Evolutionary conservation across 768 basidiomycete species (phyloP), one percentile per base, ranked within the genome.

Genomic region (Boletus speciosus): DNA sequence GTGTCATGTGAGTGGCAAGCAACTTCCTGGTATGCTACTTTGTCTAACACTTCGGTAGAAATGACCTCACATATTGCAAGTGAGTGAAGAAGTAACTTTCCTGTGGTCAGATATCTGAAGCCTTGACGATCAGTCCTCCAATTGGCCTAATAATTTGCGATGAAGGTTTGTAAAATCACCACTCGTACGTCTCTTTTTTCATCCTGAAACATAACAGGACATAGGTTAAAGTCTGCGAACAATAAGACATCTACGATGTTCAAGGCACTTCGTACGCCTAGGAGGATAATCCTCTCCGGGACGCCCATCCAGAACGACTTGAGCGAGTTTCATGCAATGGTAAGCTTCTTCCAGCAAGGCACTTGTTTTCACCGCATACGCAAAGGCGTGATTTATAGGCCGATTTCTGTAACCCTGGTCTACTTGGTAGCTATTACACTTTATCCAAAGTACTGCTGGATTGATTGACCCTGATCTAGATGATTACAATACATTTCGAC

Each of bases 281-380:
- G 91, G 23, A 75, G 96, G 36, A 79, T 98, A 57, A 95, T 99
- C 36, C 76, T 99, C 4, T 94, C 94, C 1, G 97, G 97, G 32
- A 99, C 97, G 1, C 97, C 97, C 1, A 90, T 99, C 39, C 97
- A 98, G 68, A 99, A 99, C 70, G 93, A 98, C 68, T 73, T 99
- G 29, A 77, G 88, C 58, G 97, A 99, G 70, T 96, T 96, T 65
- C 96, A 97, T 71, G 82, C 93, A 5, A 98, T 98, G 96, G 94
- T 93, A 59, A 58, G 80, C 63, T 36, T 19, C 15, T 49, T n/a
- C 8, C 8, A 6, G 4, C 0, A 39, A 23, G 19, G 41, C 8
- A 37, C 48, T 34, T 34, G 38, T 16, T 47, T 36, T 46, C 40
- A 40, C 8, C 1, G 10, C 19, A 27, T n/a, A 34, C 4, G 43